phyloP scores from a whole-genome alignment of 2,329 filamentous ascomycete genomes.

The Colletotrichum nymphaeae region DNA sequence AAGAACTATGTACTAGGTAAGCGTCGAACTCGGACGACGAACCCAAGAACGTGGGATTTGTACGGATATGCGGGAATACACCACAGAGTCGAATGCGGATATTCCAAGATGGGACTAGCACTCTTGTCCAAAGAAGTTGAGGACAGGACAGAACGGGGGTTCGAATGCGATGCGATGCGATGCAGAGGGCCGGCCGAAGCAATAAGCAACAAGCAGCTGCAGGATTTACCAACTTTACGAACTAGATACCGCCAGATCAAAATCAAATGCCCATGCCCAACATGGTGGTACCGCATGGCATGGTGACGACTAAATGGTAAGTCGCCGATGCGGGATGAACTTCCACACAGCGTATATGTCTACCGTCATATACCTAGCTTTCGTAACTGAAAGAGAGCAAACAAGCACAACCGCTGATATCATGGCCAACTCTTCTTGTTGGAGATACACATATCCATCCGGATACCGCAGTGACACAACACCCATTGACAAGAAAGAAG shows the following conservation, averaged over 20 bases:
- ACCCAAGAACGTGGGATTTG: neutral
- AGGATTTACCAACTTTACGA: neutral
- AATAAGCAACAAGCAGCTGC: neutral
- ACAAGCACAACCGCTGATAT: neutral
- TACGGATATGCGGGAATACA: neutral
- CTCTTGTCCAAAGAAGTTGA: neutral
- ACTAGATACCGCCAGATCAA: neutral
- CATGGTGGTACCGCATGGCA: slow-evolving; percentile 21
- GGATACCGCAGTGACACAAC: neutral
- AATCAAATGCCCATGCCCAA: neutral
- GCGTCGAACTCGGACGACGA: neutral
- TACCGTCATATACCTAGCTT: neutral
- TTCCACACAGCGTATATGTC: slow-evolving; percentile 1
- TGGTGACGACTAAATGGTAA: slow-evolving; percentile 16
- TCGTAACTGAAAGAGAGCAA: neutral
- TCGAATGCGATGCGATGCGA: slow-evolving; percentile 5
- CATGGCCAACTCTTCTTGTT: neutral
- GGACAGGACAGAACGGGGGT: neutral
- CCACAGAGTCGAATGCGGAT: neutral
- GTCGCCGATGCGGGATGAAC: neutral
- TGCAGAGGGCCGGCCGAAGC: slow-evolving; percentile 1
- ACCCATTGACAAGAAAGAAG: neutral
- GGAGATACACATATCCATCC: neutral
- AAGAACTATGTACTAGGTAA: neutral
- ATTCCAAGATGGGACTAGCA: neutral